These are phyloP conservation scores for Gyrodon lividus DNA, from an alignment of 768 basidiomycete species.

Conservation along the genomic window DNA sequence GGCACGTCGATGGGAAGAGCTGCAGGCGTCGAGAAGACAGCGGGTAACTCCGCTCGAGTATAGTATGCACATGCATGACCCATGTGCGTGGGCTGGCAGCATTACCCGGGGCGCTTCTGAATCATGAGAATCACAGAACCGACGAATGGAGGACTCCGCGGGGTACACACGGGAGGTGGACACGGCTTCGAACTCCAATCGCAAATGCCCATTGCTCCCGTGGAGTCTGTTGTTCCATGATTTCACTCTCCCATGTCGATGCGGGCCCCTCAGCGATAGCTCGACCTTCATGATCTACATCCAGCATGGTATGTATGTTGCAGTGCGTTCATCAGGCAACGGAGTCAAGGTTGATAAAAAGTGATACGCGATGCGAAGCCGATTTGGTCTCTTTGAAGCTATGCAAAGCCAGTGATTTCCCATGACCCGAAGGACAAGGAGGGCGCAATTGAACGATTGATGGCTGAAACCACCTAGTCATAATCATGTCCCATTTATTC, in stretches of 20 bases:
- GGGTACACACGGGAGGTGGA: neutral
- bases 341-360: neutral
- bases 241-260: neutral
- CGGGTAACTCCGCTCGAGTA: neutral
- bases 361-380: neutral
- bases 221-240: no score
- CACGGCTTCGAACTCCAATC: no score
- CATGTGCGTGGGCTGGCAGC: neutral
- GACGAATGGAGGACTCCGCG: neutral
- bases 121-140: neutral
- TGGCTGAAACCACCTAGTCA: neutral
- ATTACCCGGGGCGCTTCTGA: no score
- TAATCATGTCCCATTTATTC: neutral
- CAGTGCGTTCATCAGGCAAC: conserved; percentile 16
- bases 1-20: neutral
- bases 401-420: conserved; percentile 1
- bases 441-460: neutral
- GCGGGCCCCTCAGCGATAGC: no score
- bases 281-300: neutral
- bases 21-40: neutral
- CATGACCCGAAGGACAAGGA: neutral
- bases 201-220: no score
- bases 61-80: neutral
- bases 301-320: neutral
- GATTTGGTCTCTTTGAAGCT: conserved; percentile 6